Percentiles rank a stretch among this genome's conserved stretches.
Conservation (phyloP, 106 monocot species). For the Apostasia ramifera region DNA sequence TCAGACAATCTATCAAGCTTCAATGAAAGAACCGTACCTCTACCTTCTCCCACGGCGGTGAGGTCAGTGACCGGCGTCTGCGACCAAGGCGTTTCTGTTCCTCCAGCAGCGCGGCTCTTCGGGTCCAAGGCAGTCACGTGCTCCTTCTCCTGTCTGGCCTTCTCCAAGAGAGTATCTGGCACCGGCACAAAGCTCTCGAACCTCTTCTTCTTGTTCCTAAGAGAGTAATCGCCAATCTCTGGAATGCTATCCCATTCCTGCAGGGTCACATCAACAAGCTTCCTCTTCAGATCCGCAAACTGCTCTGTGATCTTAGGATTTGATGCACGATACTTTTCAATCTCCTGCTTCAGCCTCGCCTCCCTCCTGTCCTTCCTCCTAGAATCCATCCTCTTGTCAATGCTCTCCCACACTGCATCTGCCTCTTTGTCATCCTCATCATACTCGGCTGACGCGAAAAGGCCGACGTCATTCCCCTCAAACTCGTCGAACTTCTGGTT, state of each 20-base stretch:
- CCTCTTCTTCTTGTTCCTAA: constrained; percentile 93
- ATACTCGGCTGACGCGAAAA: constrained; percentile 93
- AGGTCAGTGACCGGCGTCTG: constrained; percentile 95
- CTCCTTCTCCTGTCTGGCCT: constrained; percentile 96
- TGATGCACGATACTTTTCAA: constrained; percentile 93
- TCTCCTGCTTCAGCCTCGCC: constrained; percentile 88
- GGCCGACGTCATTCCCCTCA: constrained; percentile 92
- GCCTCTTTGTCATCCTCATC: constrained; percentile 99
- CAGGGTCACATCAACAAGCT: constrained; percentile 57
- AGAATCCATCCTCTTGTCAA: constrained; percentile 85
- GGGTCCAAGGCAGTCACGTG: constrained; percentile 90
- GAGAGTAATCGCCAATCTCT: constrained; percentile 91
- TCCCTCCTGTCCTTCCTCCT: constrained; percentile 83
- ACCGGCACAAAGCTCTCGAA: constrained; percentile 99
- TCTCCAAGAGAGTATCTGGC: constrained; percentile 90
- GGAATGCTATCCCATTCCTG: constrained; percentile 97
- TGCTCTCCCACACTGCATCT: constrained; percentile 93
- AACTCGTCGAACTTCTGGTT: constrained; percentile 99
- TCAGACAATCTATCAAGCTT: constrained; percentile 94
- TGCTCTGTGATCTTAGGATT: constrained; percentile 99
- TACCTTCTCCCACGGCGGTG: constrained; percentile 92
- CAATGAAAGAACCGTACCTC: constrained; percentile 86
- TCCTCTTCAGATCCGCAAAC: constrained; percentile 92
- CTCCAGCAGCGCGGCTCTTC: constrained; percentile 77
- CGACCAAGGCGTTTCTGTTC: constrained; percentile 88